phyloP scores from a whole-genome alignment of 2,329 filamentous ascomycete species.

The Microdochium bolleyi region DNA sequence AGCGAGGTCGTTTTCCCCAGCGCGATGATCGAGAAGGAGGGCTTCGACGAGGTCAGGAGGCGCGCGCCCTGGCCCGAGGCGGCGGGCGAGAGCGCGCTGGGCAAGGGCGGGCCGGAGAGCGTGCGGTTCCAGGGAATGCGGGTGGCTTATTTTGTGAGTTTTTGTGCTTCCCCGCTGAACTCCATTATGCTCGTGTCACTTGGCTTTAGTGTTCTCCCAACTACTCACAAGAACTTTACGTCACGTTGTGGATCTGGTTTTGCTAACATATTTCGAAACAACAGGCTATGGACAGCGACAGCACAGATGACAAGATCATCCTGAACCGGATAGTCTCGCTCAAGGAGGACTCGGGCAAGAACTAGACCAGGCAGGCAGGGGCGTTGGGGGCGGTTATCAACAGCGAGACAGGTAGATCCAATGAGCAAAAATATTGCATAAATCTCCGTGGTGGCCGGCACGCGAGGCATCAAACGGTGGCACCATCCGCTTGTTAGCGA shows the following conservation, averaged over 20 bases:
- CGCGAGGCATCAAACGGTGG: too few species aligned
- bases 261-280: background rate
- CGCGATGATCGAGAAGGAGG: constrained; percentile 68
- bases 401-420: too few species aligned
- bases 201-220: too few species aligned
- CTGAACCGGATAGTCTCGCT: constrained; percentile 87
- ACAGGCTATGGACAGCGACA: constrained; percentile 68
- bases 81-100: constrained; percentile 58
- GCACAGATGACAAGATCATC: constrained; percentile 70
- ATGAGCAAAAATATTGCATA: too few species aligned
- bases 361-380: constrained; percentile 6
- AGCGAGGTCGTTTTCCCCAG: constrained; percentile 73
- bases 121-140: constrained; percentile 89
- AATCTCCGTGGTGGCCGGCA: too few species aligned
- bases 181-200: too few species aligned
- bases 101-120: constrained; percentile 58
- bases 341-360: constrained; percentile 79
- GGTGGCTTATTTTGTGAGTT: constrained; percentile 70
- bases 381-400: too few species aligned
- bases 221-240: too few species aligned
- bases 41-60: constrained; percentile 67
- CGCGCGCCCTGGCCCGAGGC: constrained; percentile 77
- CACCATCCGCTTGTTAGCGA: too few species aligned
- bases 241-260: too few species aligned
- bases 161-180: background rate